Evolutionary conservation across 2,329 filamentous ascomycete species (phyloP), one percentile per base, ranked within the genome.

Genomic region (Ustilaginoidea virens): DNA sequence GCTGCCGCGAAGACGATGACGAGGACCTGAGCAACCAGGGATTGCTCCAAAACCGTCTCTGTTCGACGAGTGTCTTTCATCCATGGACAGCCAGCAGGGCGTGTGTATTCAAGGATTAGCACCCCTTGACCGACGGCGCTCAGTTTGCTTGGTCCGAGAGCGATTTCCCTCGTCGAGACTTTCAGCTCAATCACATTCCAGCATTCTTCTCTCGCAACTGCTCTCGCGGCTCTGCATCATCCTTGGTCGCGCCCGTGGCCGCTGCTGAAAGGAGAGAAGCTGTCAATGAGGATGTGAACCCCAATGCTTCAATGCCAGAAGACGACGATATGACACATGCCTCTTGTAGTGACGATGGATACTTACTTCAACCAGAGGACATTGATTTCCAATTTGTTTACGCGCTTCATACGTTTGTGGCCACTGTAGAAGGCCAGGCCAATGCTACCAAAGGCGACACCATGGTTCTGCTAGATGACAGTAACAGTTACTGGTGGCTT

Each of bases 331-430:
- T 64, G 55, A 79, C 71, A 53, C 54, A 79, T 63, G 73, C 80
- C 51, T 74, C 69, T 42, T 76, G 74, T 34, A 86, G 75, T 76
- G 74, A 66, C 53, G 68, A 68, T 58, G 70, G 80, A 62, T 78
- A 76, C 83, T 93, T 85, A 93, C 80, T 72, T 67, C 67, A 77
- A 56, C 55, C 64, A 96, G 90, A 98, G 70, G 90, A 98, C 48
- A 98, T 98, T 56, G 90, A 98, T 66, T 96, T 98, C 62, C 87
- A 96, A 53, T 96, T 96, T 58, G 90, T 98, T 36, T 98, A 98
- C 59, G 90, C 90, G 17, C 65, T 98, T 33, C 90, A 96, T 52
- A 98, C 87, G 3, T 98, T 98, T 47, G 81, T 94, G 39, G 90
- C 90, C 17, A 96, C 90, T 1, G 90, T 98, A 27, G 90, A 98